A percentile compares a stretch with the other conserved stretches of the same genome.
These are phyloP conservation scores for Diplodia corticola DNA, from an alignment of 2,329 filamentous ascomycete species.

Conservation along the genomic window DNA sequence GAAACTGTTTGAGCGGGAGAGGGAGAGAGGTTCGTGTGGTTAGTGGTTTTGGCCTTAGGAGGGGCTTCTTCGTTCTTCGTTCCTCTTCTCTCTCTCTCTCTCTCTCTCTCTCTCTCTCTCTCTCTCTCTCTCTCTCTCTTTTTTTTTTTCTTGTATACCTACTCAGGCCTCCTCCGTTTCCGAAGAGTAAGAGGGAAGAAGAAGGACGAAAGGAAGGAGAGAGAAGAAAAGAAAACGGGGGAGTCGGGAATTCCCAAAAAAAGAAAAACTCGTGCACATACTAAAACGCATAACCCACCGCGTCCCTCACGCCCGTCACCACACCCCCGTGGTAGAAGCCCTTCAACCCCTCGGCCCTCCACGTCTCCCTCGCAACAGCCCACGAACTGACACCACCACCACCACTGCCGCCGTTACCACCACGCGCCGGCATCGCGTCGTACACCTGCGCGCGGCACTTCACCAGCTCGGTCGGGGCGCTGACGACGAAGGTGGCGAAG, in stretches of 20 bases:
- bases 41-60: background rate
- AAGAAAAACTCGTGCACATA: conserved; percentile 40
- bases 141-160: no score
- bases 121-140: background rate
- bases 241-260: no score
- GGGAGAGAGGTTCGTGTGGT: background rate
- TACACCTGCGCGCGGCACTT: conserved; percentile 85
- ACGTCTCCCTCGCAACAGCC: conserved; percentile 63
- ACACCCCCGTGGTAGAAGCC: conserved; percentile 80
- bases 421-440: conserved; percentile 26
- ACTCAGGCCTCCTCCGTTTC: no score
- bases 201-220: background rate
- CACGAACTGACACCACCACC: conserved; percentile 53
- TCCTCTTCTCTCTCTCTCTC: background rate
- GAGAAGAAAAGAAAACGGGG: background rate
- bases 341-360: conserved; percentile 58
- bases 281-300: conserved; percentile 95
- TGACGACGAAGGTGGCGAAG: conserved; percentile 81
- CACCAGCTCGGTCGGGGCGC: conserved; percentile 84
- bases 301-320: conserved; percentile 80
- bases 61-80: no score
- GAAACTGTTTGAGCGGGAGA: conserved; percentile 55
- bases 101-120: background rate
- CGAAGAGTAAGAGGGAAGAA: no score
- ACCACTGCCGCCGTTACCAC: conserved; percentile 23